These are phyloP conservation scores for Rosa persica DNA, from an alignment of 306 rosid species.

Conservation along the genomic window DNA sequence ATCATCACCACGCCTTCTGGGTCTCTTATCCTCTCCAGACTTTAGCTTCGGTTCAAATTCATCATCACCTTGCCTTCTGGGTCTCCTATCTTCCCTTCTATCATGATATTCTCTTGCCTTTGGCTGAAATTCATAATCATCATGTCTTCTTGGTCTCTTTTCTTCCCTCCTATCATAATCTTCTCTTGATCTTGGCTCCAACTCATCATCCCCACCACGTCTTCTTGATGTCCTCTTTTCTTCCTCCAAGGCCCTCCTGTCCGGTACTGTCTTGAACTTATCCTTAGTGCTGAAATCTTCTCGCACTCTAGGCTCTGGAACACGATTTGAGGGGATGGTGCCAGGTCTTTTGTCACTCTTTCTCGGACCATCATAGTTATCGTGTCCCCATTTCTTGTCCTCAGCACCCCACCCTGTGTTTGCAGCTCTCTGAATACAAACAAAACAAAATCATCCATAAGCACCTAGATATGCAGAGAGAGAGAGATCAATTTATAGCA, in stretches of 20 bases:
- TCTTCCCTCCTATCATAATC: slow-evolving; percentile 40
- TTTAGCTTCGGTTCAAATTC: slow-evolving; percentile 42
- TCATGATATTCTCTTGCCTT: slow-evolving; percentile 44
- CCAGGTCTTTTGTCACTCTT: slow-evolving; percentile 39
- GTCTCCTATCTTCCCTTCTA: slow-evolving; percentile 50
- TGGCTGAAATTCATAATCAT: slow-evolving; percentile 32
- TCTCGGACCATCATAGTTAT: slow-evolving; percentile 57
- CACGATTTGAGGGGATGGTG: slow-evolving; percentile 27
- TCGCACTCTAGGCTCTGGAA: slow-evolving; percentile 29
- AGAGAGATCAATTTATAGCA: not conserved
- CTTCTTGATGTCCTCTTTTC: slow-evolving; percentile 39
- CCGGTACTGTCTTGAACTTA: not conserved
- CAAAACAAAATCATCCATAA: slow-evolving; percentile 25
- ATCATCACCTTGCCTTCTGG: slow-evolving; percentile 33
- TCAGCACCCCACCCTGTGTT: slow-evolving; percentile 91
- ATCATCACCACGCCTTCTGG: slow-evolving; percentile 32
- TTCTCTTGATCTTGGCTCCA: slow-evolving; percentile 41
- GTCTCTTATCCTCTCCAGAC: slow-evolving; percentile 47
- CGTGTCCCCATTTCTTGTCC: slow-evolving; percentile 63
- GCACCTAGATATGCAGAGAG: not conserved
- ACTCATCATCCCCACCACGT: slow-evolving; percentile 25
- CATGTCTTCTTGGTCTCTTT: slow-evolving; percentile 39
- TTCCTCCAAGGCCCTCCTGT: slow-evolving; percentile 34
- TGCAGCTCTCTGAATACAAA: slow-evolving; percentile 73
- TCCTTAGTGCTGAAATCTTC: slow-evolving; percentile 17